A percentile compares a stretch with the other conserved stretches of the same genome.
These are phyloP conservation scores for Tremellales sp. DNA, from an alignment of 1,284 basidiomycete species.

Conservation along the genomic window DNA sequence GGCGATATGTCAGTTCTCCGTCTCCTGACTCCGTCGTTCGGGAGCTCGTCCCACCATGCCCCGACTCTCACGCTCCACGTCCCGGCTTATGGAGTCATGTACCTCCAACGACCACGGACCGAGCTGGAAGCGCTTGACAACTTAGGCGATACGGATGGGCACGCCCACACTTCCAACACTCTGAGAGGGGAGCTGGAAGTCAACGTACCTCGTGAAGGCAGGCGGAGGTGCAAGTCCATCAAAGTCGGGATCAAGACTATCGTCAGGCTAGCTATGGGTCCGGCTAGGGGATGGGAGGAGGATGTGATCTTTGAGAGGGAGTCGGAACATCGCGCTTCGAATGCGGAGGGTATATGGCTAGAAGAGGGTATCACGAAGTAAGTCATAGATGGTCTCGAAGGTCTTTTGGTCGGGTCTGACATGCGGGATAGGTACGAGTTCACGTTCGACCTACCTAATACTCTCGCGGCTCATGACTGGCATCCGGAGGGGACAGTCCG, in stretches of 20 bases:
- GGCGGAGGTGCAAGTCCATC: conserved; percentile 26
- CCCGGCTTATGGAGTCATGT: conserved; percentile 3
- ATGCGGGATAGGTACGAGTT: conserved; percentile 20
- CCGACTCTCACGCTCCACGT: conserved; percentile 3
- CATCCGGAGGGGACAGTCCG: conserved; percentile 17
- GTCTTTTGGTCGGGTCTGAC: not conserved
- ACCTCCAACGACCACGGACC: not conserved
- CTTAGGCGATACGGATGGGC: not conserved
- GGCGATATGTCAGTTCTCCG: not conserved
- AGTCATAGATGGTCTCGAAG: not conserved
- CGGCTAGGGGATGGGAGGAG: conserved; percentile 21
- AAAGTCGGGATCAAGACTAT: conserved; percentile 22
- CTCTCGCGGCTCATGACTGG: conserved; percentile 23
- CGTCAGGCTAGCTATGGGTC: conserved; percentile 22
- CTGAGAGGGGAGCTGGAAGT: conserved; percentile 29
- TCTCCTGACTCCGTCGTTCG: not conserved
- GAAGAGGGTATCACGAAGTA: conserved; percentile 29
- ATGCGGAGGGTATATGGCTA: conserved; percentile 20
- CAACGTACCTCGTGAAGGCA: conserved; percentile 18
- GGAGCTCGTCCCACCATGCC: not conserved
- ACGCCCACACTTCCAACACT: conserved; percentile 6
- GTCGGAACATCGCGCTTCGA: conserved; percentile 17
- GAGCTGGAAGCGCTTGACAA: not conserved
- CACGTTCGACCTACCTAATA: conserved; percentile 23
- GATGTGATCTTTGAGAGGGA: conserved; percentile 26